Evolutionary conservation across 352 stramenopile genomes (phyloP).

Genomic region (Phytopythium chamaehyphon): DNA sequence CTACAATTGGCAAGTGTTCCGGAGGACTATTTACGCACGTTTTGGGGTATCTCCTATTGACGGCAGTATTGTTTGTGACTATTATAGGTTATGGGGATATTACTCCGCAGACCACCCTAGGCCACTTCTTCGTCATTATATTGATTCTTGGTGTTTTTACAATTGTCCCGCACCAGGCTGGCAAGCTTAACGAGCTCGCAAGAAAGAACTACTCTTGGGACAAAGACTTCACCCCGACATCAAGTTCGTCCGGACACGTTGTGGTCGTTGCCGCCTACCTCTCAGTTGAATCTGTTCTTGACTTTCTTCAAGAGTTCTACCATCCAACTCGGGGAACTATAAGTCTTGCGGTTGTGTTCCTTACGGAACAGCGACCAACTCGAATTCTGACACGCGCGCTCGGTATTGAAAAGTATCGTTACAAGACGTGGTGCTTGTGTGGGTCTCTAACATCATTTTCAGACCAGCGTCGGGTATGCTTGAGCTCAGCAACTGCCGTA

Average conservation of each 20-base stretch:
- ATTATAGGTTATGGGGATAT: conserved; percentile 62
- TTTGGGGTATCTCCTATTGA: conserved; percentile 2
- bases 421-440: conserved; percentile 42
- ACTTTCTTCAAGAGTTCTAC: conserved; percentile 76
- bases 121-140: conserved; percentile 65
- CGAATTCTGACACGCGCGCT: conserved; percentile 31
- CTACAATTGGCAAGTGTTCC: conserved; percentile 47
- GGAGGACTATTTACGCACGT: background rate
- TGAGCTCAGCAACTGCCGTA: conserved; percentile 43
- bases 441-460: conserved; percentile 39
- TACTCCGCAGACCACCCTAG: conserved; percentile 39
- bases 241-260: conserved; percentile 50
- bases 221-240: conserved; percentile 36
- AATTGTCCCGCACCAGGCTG: conserved; percentile 48
- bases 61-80: background rate
- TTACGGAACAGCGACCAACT: conserved; percentile 42
- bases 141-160: conserved; percentile 70
- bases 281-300: conserved; percentile 31
- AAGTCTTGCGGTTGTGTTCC: conserved; percentile 59
- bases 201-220: conserved; percentile 58
- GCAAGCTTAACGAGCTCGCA: conserved; percentile 55
- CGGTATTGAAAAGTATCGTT: conserved; percentile 39
- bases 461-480: conserved; percentile 45
- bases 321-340: conserved; percentile 56
- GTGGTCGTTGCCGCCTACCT: conserved; percentile 53